Evolutionary conservation across 148 eudicot species (phyloP).

Genomic region (Suaeda aralocaspica): DNA sequence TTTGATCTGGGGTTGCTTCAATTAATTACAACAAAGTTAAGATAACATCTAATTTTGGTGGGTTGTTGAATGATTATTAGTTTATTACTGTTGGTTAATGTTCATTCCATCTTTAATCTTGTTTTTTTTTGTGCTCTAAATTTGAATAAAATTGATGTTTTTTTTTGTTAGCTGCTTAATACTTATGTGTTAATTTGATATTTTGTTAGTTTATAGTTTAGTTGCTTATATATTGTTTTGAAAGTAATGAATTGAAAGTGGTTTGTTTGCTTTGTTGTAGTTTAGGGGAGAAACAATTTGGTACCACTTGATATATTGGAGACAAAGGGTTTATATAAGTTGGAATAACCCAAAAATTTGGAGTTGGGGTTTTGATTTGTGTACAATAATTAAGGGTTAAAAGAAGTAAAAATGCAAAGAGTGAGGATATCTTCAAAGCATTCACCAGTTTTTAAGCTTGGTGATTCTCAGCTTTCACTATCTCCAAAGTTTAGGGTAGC

Average conservation of each 20-base stretch:
- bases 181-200: neutral
- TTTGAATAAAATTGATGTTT: neutral
- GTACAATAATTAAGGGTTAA: neutral
- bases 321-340: neutral
- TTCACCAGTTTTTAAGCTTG: constrained; percentile 66
- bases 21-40: no score
- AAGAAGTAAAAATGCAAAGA: constrained; percentile 56
- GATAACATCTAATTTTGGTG: no score
- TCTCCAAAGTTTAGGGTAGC: constrained; percentile 79
- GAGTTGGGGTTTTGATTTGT: constrained; percentile 7
- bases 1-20: neutral
- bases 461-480: constrained; percentile 64
- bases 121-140: neutral
- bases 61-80: no score
- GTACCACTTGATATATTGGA: neutral
- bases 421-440: constrained; percentile 63
- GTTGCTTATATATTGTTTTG: constrained; percentile 2
- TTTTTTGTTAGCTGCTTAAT: no score
- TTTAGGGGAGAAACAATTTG: neutral
- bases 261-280: constrained; percentile 11
- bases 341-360: neutral
- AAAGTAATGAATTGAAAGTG: neutral
- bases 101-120: neutral
- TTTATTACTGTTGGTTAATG: constrained; percentile 9
- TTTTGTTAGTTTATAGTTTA: neutral